Conservation (phyloP, 768 basidiomycete genomes). For the Gloeostereum incarnatum region DNA sequence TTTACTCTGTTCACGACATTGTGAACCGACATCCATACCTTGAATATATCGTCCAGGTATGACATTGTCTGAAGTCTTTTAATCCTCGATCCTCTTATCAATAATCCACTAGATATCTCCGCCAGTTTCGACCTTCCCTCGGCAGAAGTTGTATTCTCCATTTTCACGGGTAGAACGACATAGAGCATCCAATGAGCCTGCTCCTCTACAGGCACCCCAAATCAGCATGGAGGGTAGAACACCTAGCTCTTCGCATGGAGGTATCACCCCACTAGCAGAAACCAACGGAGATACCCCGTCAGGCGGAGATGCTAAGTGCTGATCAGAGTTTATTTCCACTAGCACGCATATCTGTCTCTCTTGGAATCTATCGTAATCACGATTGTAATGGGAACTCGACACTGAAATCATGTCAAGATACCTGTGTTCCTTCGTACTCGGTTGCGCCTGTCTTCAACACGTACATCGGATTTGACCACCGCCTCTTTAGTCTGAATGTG, state of each 20-base stretch:
- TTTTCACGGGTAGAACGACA: constrained; percentile 19
- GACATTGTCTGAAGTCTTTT: constrained; percentile 15
- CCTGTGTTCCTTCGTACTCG: no score
- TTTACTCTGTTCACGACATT: constrained; percentile 57
- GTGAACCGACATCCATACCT: constrained; percentile 39
- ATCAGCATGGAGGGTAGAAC: constrained; percentile 33
- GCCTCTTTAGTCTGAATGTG: no score
- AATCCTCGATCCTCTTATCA: constrained; percentile 4
- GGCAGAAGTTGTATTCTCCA: constrained; percentile 30
- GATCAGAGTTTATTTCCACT: no score
- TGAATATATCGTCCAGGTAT: constrained; percentile 36
- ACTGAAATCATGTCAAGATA: no score
- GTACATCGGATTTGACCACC: no score
- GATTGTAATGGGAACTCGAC: no score
- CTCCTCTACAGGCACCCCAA: constrained; percentile 12
- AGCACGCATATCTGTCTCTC: no score
- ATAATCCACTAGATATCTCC: constrained; percentile 32
- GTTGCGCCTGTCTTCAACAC: no score
- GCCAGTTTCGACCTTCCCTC: constrained; percentile 25
- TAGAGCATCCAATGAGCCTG: constrained; percentile 10
- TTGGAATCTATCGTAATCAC: no score
- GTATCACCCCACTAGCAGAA: constrained; percentile 47
- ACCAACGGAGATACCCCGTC: no score
- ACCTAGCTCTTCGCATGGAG: constrained; percentile 55
- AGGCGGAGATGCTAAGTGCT: no score